Conservation (phyloP, 768 basidiomycete species). For the Xanthoconium purpureum region DNA sequence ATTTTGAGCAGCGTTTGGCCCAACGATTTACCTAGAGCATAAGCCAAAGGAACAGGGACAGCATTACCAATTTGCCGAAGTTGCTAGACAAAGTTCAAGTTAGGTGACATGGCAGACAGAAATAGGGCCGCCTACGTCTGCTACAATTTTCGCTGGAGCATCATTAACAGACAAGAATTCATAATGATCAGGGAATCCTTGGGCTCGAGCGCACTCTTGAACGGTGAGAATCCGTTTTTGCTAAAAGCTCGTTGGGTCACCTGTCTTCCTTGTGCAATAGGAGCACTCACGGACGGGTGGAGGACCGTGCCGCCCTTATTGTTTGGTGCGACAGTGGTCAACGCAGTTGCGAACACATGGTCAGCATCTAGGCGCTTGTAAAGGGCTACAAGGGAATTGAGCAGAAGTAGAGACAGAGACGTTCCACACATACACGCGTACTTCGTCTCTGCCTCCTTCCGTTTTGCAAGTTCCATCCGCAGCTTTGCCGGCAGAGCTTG, state of each 20-base stretch:
- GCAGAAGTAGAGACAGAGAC: background rate
- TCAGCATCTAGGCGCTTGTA: conserved; percentile 56
- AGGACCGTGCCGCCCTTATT: conserved; percentile 43
- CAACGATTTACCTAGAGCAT: conserved; percentile 52
- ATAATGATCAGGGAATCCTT: conserved; percentile 76
- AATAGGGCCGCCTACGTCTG: conserved; percentile 47
- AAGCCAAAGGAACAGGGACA: conserved; percentile 67
- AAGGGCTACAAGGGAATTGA: conserved; percentile 36
- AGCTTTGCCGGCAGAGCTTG: conserved; percentile 45
- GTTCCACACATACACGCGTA: conserved; percentile 25
- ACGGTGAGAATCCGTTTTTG: conserved; percentile 71
- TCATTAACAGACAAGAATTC: conserved; percentile 51
- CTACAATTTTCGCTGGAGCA: conserved; percentile 32
- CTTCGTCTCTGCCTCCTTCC: conserved; percentile 24
- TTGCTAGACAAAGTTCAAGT: conserved; percentile 44
- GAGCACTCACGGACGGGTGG: conserved; percentile 42
- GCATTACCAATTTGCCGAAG: conserved; percentile 78
- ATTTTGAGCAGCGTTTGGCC: conserved; percentile 43
- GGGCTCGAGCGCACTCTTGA: conserved; percentile 66
- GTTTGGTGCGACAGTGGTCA: conserved; percentile 56
- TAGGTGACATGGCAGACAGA: background rate
- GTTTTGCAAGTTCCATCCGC: conserved; percentile 35
- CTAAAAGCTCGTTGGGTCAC: conserved; percentile 32
- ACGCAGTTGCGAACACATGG: conserved; percentile 58
- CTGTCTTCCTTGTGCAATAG: background rate